phyloP scores from a whole-genome alignment of 164 flowering plant genomes.

The Dillenia turbinata region DNA sequence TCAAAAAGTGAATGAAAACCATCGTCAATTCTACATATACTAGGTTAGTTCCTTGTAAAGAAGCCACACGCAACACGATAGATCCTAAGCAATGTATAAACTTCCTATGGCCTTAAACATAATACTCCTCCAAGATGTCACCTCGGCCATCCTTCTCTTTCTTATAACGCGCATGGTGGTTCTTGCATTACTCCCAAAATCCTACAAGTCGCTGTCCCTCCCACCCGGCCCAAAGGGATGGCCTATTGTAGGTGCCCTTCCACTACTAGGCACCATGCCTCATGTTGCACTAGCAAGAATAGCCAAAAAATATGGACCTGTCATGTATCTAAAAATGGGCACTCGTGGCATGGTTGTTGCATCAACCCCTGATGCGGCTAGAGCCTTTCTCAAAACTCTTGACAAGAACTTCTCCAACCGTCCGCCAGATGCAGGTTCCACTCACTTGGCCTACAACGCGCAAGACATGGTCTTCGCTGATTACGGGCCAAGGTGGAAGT shows the following conservation, averaged over 20 bases:
- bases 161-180: neutral
- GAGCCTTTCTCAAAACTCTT: conserved; percentile 12
- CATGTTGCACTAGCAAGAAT: conserved; percentile 11
- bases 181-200: neutral
- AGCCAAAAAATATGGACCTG: conserved; percentile 13
- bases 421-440: conserved; percentile 12
- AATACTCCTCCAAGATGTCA: neutral
- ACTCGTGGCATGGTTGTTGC: conserved; percentile 12
- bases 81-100: no score
- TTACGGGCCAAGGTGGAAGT: neutral
- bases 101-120: neutral
- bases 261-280: conserved; percentile 16
- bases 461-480: conserved; percentile 10
- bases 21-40: no score
- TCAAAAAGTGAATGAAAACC: no score
- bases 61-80: no score
- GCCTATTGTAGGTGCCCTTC: conserved; percentile 15
- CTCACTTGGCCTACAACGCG: conserved; percentile 8
- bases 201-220: neutral
- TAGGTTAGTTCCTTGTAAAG: no score
- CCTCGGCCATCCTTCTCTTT: neutral
- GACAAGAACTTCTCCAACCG: conserved; percentile 17
- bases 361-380: conserved; percentile 10
- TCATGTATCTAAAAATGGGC: conserved; percentile 17
- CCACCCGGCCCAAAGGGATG: conserved; percentile 21